A percentile compares a stretch with the other conserved stretches of the same genome.
These are phyloP conservation scores for Sugiyamaella neomexicana DNA, from an alignment of 1,139 yeast species.

Conservation along the genomic window DNA sequence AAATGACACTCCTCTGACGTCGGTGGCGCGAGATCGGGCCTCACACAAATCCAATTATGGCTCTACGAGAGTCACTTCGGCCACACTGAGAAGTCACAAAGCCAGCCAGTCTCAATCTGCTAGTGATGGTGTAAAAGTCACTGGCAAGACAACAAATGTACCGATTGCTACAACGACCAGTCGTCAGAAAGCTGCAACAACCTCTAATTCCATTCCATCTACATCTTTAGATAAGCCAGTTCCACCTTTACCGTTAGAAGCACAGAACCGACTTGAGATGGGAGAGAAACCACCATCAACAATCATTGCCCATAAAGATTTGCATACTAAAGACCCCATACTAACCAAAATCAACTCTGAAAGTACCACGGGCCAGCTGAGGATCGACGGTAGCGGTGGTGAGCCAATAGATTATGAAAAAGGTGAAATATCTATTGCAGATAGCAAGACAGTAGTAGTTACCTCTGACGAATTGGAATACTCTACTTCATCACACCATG, in stretches of 20 bases:
- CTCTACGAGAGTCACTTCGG: neutral
- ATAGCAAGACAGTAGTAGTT: neutral
- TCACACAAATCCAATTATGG: neutral
- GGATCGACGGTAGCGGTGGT: no score
- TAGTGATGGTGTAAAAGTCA: neutral
- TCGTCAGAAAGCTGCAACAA: neutral
- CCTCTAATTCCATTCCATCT: neutral
- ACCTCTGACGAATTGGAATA: conserved; percentile 2
- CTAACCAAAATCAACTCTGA: neutral
- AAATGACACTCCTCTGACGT: conserved; percentile 7
- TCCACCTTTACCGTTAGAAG: conserved; percentile 27
- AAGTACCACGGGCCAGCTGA: no score
- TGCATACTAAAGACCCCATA: neutral
- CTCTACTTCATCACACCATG: conserved; percentile 9
- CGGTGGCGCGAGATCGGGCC: neutral
- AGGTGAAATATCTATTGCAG: neutral
- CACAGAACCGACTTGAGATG: neutral
- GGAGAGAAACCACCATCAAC: neutral
- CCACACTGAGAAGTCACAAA: neutral
- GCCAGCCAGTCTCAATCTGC: neutral
- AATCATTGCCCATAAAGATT: neutral
- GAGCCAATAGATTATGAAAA: conserved; percentile 10
- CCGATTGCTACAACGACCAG: neutral
- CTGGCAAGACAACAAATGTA: neutral
- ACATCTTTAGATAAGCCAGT: conserved; percentile 27